These are phyloP conservation scores for Clarkia xantiana DNA, from an alignment of 345 rosid genomes.

Conservation along the genomic window DNA sequence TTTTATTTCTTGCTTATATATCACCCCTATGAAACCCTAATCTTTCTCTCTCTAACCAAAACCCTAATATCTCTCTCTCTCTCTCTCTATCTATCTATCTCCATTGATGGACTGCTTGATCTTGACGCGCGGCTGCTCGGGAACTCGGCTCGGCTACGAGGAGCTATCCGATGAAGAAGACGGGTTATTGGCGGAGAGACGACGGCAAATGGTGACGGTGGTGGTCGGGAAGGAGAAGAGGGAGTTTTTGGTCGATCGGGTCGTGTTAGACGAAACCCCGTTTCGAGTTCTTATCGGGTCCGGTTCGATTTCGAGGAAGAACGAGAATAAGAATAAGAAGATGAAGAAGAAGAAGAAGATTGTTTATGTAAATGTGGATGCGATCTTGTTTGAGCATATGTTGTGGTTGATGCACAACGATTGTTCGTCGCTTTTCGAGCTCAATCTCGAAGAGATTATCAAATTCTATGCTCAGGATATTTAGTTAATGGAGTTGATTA, in stretches of 20 bases:
- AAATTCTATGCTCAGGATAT: constrained; percentile 66
- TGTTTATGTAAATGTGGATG: constrained; percentile 47
- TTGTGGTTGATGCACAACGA: constrained; percentile 67
- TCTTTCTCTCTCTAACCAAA: background rate
- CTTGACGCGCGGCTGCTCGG: too few relatives aligned
- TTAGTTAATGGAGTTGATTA: too few relatives aligned
- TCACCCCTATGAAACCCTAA: too few relatives aligned
- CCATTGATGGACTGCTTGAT: constrained; percentile 3
- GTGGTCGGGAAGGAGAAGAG: constrained; percentile 75
- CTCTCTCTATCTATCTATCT: background rate
- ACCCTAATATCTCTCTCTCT: background rate
- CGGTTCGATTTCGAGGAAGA: constrained; percentile 7
- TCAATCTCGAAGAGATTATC: constrained; percentile 58
- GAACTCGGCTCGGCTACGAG: too few relatives aligned
- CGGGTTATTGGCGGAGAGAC: too few relatives aligned
- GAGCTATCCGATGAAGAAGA: too few relatives aligned
- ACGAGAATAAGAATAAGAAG: background rate
- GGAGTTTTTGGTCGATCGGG: constrained; percentile 56
- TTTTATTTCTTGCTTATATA: too few relatives aligned
- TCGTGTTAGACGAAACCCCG: constrained; percentile 50
- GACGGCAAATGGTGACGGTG: constrained; percentile 33
- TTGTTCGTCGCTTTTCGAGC: constrained; percentile 43
- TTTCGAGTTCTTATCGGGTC: constrained; percentile 38
- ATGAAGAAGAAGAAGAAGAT: constrained; percentile 17
- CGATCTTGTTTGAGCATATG: constrained; percentile 85